Evolutionary conservation across 129 eudicot genomes (phyloP).

Genomic region (Pseudognaphalium luteoalbum): DNA sequence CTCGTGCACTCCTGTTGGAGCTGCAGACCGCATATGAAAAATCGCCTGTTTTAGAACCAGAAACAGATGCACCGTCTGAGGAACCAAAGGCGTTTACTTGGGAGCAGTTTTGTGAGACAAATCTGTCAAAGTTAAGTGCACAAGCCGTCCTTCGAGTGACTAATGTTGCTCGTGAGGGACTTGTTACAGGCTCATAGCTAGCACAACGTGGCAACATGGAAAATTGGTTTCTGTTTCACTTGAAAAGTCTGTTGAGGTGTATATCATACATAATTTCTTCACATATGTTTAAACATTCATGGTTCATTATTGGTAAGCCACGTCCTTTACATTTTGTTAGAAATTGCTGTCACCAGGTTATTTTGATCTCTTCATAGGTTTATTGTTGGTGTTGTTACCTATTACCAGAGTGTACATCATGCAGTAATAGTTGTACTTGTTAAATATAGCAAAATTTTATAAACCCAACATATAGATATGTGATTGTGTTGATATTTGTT

Average conservation of each 20-base stretch:
- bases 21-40: conserved; percentile 54
- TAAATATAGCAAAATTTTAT: background rate
- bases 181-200: conserved; percentile 57
- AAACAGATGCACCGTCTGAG: conserved; percentile 35
- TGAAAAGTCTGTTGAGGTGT: background rate
- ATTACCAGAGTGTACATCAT: background rate
- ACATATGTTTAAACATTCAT: background rate
- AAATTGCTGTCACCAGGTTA: background rate
- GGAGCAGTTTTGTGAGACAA: conserved; percentile 74
- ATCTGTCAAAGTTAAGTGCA: conserved; percentile 69
- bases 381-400: background rate
- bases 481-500: background rate
- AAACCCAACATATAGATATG: background rate
- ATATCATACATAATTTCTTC: background rate
- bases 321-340: background rate
- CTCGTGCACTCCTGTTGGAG: conserved; percentile 68
- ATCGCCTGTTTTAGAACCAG: conserved; percentile 37
- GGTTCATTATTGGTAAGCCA: background rate
- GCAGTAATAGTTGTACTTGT: background rate
- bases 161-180: conserved; percentile 45
- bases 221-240: background rate
- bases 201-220: background rate
- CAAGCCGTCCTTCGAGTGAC: conserved; percentile 90
- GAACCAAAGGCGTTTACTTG: conserved; percentile 49
- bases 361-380: background rate